A percentile compares a stretch with the other conserved stretches of the same genome.
Evolutionary conservation across 164 flowering plant species (phyloP).

Genomic region (Umbilicus rupestris): DNA sequence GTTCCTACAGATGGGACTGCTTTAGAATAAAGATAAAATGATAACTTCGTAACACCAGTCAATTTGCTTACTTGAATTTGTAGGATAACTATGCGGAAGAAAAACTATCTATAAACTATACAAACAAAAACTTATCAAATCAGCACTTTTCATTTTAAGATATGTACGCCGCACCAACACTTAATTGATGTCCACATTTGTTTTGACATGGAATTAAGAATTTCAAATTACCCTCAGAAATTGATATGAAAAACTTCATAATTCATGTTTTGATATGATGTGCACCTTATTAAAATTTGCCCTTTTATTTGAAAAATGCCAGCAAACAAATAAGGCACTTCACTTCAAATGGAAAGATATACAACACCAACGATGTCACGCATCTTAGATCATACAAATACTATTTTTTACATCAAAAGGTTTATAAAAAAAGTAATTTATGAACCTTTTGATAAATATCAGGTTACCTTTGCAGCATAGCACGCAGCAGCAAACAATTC

Average conservation of each 20-base stretch:
- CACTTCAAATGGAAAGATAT: too few relatives aligned
- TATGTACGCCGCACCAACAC: background rate
- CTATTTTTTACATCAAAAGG: too few relatives aligned
- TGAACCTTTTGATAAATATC: too few relatives aligned
- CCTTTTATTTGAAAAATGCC: background rate
- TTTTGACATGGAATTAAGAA: background rate
- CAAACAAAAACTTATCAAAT: background rate
- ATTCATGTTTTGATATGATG: too few relatives aligned
- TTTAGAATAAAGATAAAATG: background rate
- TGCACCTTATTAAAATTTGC: too few relatives aligned
- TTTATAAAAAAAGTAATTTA: too few relatives aligned
- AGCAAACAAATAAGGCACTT: too few relatives aligned
- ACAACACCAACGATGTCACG: too few relatives aligned
- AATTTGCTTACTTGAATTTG: background rate
- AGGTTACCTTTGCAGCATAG: constrained; percentile 85
- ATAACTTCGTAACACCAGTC: background rate
- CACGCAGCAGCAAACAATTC: constrained; percentile 68
- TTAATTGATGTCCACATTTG: background rate
- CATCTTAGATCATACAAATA: too few relatives aligned
- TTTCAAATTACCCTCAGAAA: too few relatives aligned
- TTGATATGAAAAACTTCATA: too few relatives aligned
- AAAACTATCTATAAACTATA: background rate
- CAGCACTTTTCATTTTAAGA: background rate
- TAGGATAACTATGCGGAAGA: background rate
- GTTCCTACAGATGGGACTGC: background rate